A percentile compares a stretch with the other conserved stretches of the same genome.
phyloP scores from a whole-genome alignment of 1,139 yeast species.

The Protomyces lactucae-debilis region DNA sequence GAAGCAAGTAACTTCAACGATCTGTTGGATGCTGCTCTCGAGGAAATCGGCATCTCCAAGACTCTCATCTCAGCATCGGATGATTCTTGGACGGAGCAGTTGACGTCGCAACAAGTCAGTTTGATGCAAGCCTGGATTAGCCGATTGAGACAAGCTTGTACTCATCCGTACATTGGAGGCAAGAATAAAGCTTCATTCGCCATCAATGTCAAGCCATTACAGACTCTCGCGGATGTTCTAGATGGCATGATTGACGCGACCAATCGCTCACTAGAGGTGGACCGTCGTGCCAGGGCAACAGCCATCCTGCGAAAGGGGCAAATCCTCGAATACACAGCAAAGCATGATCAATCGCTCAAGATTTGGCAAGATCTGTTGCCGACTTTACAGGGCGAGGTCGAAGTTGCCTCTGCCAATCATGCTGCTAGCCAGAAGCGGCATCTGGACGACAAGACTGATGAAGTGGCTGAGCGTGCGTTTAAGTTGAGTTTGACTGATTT shows the following conservation, averaged over 20 bases:
- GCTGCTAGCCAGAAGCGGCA: conserved; percentile 33
- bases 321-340: conserved; percentile 51
- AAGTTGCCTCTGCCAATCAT: conserved; percentile 32
- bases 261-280: conserved; percentile 46
- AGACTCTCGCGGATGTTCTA: conserved; percentile 63
- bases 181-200: conserved; percentile 39
- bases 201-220: conserved; percentile 34
- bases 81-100: background rate
- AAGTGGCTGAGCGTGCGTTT: conserved; percentile 19
- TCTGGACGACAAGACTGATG: conserved; percentile 28
- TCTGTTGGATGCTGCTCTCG: conserved; percentile 56
- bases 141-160: conserved; percentile 63
- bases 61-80: conserved; percentile 16
- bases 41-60: conserved; percentile 56
- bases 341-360: conserved; percentile 50
- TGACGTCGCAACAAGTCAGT: conserved; percentile 29
- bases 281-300: conserved; percentile 50
- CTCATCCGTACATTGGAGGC: conserved; percentile 69
- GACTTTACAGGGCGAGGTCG: conserved; percentile 35
- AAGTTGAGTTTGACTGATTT: conserved; percentile 5
- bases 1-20: conserved; percentile 79
- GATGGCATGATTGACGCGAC: conserved; percentile 57
- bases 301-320: conserved; percentile 56
- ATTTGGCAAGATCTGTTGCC: conserved; percentile 45
- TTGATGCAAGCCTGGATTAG: conserved; percentile 52